Evolutionary conservation across 139 green algal genomes (phyloP), one percentile per base, ranked within the genome.

Genomic region (Picochlorum sp.): DNA sequence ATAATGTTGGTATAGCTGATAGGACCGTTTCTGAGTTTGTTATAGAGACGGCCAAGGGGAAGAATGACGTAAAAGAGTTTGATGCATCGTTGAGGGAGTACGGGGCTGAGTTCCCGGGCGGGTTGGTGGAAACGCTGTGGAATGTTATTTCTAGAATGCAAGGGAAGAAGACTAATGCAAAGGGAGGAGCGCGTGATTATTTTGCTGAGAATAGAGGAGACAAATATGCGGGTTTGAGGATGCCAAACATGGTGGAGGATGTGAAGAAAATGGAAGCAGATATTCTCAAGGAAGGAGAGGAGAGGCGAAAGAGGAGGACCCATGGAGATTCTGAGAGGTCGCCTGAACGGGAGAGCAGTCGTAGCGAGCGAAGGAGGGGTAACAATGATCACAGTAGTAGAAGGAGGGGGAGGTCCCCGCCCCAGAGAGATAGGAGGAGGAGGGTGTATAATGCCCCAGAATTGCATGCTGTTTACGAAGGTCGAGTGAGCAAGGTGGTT

Each of bases 1-100:
- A 86, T 34, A 85, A 98, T 69, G 56, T 96, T n/a, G 88, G 90
- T 10, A 83, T 98, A 13, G 85, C 80, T 6, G 92, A 98, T 68
- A 96, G 95, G 73, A 91, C 87, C 4, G 73, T 98, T 8, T 82
- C 92, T 4, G 93, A 98, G 77, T 98, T 98, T 57, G 82, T 98
- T 3, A 88, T 98, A 26, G 85, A 96, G 31, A 75, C 90, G 4
- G 78, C 85, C 20, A 81, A 81, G 34, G 77, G 72, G 7, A 60
- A 80, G 11, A 72, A 68, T 14, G 83, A 69, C 30, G 65, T 77
- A 1, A 75, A 83, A 44, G 75, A 77, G 24, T 94, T 96, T 55
- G 77, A 54, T 16, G 13, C 37, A 4, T 57, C 45, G 9, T 71
- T 98, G 24, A 67, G 70, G 0, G 65, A 77, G 8, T 73, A 90